Evolutionary conservation across 441 rosid species (phyloP), one percentile per base, ranked within the genome.

Genomic region (Lepidium campestre): DNA sequence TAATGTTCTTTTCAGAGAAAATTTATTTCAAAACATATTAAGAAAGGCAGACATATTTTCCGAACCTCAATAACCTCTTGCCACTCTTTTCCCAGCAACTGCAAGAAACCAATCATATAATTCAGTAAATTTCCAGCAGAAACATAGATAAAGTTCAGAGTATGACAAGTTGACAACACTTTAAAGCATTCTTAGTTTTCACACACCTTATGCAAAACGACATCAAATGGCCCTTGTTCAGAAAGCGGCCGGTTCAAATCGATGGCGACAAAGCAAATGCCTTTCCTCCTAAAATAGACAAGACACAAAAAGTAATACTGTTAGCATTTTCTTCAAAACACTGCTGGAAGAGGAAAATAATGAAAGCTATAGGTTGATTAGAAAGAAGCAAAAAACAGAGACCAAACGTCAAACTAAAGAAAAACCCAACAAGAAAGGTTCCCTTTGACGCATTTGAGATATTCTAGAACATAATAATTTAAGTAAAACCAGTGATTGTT

Each of bases 171-270:
- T n/a, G n/a, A n/a, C 13, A 15, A 32, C 14, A 44, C 39, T 11
- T 19, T 27, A 12, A 32, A 11, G 25, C 54, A 69, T 64, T 62
- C 54, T 22, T 7, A 19, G 64, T 29, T 42, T 49, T 25, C 32
- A 72, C 88, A 67, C 75, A 93, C 98, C 97, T 93, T 93, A 66
- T 93, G 98, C 79, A 93, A 72, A 57, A 93, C 79, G 55, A 90
- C 81, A 77, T 93, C 91, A 73, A 93, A 93, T 56, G 98, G 98
- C 13, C 96, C 98, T 85, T 93, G 97, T 75, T 88, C 97, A 54
- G 87, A 75, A 57, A 93, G 80, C 10, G 92, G 88, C 55, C 77
- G 80, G 57, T 69, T 74, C 66, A 47, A 69, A 80, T 90, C 97
- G 45, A 93, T 85, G 71, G 98, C 83, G 48, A 83, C 82, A 62